A percentile compares a stretch with the other conserved stretches of the same genome.
These are phyloP conservation scores for Colletotrichum sp. DNA, from an alignment of 2,329 filamentous ascomycete species.

Conservation along the genomic window DNA sequence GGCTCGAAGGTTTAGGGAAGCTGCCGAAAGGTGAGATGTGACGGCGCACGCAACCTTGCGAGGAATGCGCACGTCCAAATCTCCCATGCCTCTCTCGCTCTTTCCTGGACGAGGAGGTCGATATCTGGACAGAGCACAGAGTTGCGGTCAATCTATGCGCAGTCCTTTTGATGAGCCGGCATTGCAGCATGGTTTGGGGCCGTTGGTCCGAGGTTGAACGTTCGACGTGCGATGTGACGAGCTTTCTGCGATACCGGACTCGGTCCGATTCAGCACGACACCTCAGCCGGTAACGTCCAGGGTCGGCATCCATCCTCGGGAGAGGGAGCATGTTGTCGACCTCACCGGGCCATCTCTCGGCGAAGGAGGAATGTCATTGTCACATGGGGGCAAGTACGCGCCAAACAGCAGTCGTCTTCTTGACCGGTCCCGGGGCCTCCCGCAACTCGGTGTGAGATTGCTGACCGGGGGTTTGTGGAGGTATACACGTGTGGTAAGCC, in stretches of 20 bases:
- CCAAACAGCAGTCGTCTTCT: background rate
- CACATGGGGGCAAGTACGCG: background rate
- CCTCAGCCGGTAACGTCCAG: background rate
- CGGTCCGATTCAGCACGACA: background rate
- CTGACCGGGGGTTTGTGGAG: background rate
- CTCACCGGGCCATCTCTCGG: background rate
- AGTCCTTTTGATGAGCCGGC: background rate
- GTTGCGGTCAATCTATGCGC: background rate
- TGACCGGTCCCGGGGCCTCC: conserved; percentile 18
- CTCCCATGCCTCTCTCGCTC: background rate
- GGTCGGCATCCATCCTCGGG: background rate
- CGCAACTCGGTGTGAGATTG: conserved; percentile 19
- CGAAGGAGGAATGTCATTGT: background rate
- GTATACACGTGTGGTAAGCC: background rate
- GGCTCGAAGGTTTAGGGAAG: background rate
- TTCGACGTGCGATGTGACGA: background rate
- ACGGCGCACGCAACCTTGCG: background rate
- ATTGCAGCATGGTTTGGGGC: background rate
- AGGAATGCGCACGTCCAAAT: background rate
- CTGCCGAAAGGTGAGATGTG: background rate
- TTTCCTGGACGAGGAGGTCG: background rate
- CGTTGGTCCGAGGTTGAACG: background rate
- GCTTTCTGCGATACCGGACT: conserved; percentile 2
- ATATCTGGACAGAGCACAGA: background rate
- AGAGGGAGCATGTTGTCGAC: background rate